A percentile compares a stretch with the other conserved stretches of the same genome.
Conservation (phyloP, 371 early-diverging fungal species). For the Batkoa obscura region DNA sequence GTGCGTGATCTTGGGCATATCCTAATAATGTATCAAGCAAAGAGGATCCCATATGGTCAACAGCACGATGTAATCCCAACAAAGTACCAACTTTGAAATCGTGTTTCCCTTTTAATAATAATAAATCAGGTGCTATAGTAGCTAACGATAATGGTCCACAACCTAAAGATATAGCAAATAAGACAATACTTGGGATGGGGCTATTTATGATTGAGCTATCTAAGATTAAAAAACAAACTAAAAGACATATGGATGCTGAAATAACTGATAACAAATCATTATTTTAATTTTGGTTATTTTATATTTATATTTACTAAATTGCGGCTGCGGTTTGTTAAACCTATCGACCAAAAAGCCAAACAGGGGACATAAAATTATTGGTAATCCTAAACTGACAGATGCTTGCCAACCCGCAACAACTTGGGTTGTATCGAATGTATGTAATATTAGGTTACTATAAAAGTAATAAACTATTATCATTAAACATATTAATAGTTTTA, state of each 20-base stretch:
- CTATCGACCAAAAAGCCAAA: conserved; percentile 1
- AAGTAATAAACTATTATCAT: neutral
- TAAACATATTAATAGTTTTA: neutral
- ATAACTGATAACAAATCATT: neutral
- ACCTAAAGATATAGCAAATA: conserved; percentile 2
- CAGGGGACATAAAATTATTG: neutral
- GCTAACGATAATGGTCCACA: conserved; percentile 5
- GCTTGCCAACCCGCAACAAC: conserved; percentile 2
- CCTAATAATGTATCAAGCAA: neutral
- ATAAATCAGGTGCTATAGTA: neutral
- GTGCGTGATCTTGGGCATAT: conserved; percentile 2
- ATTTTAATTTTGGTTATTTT: neutral
- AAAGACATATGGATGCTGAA: neutral
- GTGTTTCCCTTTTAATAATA: neutral
- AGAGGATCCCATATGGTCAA: conserved; percentile 1
- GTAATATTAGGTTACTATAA: neutral
- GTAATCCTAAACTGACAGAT: neutral
- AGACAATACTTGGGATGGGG: neutral
- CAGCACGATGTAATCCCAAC: neutral
- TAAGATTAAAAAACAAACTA: neutral
- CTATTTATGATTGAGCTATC: neutral
- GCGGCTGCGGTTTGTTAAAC: neutral
- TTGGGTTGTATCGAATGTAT: neutral
- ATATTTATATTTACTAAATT: neutral
- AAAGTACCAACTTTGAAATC: neutral